Percentiles rank a stretch among this genome's conserved stretches.
Conservation (phyloP, 2,329 filamentous ascomycete genomes). For the Trichoderma aggressivum region DNA sequence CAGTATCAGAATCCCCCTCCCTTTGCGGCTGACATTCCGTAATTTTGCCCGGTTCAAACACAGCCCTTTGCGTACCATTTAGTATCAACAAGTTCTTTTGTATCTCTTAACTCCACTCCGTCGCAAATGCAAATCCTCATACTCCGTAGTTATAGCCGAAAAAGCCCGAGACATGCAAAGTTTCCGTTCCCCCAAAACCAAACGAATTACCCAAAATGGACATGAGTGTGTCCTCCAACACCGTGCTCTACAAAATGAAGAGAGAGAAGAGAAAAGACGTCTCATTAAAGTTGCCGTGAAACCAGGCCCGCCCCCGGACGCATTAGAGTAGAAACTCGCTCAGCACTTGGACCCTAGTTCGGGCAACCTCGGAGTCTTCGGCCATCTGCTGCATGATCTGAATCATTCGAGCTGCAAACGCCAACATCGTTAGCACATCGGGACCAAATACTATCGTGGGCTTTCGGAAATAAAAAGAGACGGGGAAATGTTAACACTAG, state of each 20-base stretch:
- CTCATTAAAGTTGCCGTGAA: neutral
- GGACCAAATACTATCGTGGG: neutral
- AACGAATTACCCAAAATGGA: neutral
- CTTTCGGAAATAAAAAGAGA: slow-evolving; percentile 19
- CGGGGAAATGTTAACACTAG: slow-evolving; percentile 2
- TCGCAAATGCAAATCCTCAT: neutral
- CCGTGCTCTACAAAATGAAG: neutral
- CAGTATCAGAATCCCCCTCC: neutral
- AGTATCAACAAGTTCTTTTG: neutral
- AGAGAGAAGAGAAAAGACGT: neutral
- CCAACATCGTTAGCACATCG: neutral
- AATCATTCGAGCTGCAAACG: slow-evolving; percentile 54
- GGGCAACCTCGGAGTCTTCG: slow-evolving; percentile 56
- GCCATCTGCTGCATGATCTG: slow-evolving; percentile 60
- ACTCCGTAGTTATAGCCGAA: neutral
- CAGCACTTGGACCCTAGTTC: slow-evolving; percentile 57
- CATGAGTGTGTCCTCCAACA: neutral
- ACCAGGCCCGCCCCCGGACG: neutral
- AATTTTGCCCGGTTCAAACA: neutral
- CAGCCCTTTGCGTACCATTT: neutral
- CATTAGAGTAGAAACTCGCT: slow-evolving; percentile 45
- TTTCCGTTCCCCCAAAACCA: neutral
- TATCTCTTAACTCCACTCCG: neutral
- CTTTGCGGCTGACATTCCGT: neutral
- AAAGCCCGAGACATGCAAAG: neutral